phyloP scores from a whole-genome alignment of 176 grass and related monocot genomes.

The Secale cereale region DNA sequence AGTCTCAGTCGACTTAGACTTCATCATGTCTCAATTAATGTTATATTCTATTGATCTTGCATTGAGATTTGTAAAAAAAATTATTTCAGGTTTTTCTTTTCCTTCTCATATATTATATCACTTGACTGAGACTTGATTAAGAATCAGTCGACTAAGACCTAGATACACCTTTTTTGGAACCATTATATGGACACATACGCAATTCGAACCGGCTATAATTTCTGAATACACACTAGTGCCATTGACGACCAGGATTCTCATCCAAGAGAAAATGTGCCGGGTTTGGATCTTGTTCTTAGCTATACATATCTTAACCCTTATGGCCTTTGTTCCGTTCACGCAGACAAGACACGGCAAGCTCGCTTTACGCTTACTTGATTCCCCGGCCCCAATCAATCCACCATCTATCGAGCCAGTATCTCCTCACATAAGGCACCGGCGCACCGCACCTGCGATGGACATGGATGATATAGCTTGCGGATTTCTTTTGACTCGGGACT shows the following conservation, averaged over 20 bases:
- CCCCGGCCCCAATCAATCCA: background rate
- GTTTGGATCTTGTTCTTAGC: background rate
- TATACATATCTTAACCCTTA: no score
- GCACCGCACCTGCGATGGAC: background rate
- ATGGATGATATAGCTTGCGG: background rate
- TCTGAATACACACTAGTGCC: background rate
- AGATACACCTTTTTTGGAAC: no score
- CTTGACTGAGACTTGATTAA: no score
- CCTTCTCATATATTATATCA: no score
- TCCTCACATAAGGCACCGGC: background rate
- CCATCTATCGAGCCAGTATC: background rate
- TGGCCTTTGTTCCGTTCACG: background rate
- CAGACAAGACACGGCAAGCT: conserved; percentile 1
- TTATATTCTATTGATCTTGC: no score
- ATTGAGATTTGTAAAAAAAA: no score
- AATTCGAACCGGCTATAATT: no score
- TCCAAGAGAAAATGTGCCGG: background rate
- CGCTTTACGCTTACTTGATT: conserved; percentile 33
- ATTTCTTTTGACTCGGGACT: conserved; percentile 16
- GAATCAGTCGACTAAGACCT: no score
- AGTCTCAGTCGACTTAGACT: no score
- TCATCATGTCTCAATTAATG: no score
- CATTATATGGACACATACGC: no score
- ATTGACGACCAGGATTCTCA: background rate
- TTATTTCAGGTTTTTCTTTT: no score